Evolutionary conservation across 331 rosid genomes (phyloP).

Genomic region (Prunus yedoensis): DNA sequence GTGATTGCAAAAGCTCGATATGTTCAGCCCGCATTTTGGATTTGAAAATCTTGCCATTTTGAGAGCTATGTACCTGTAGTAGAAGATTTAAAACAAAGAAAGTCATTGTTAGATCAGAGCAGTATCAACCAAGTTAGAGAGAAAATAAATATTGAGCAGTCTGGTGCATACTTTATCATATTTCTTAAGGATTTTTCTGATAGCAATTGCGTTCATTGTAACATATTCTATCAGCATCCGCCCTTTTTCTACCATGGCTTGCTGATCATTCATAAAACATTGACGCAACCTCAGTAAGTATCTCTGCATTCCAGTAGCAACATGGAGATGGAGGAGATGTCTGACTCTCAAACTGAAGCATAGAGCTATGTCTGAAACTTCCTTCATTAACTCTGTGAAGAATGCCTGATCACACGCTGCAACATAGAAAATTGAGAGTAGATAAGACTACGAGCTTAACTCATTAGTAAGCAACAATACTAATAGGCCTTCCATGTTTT

Average conservation of each 20-base stretch:
- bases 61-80: conserved; percentile 71
- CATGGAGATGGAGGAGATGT: conserved; percentile 80
- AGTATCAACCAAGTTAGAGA: conserved; percentile 1
- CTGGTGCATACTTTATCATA: conserved; percentile 74
- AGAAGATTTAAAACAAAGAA: conserved; percentile 15
- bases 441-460: background rate
- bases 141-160: background rate
- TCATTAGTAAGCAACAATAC: background rate
- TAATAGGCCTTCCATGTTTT: background rate
- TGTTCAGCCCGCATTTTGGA: conserved; percentile 71
- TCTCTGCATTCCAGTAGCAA: conserved; percentile 70
- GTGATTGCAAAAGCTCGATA: conserved; percentile 83
- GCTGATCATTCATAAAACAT: conserved; percentile 64
- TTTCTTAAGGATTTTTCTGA: conserved; percentile 87
- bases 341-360: conserved; percentile 74
- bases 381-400: conserved; percentile 83
- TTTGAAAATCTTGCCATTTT: conserved; percentile 71
- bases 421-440: conserved; percentile 3
- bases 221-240: conserved; percentile 71
- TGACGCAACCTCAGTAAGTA: conserved; percentile 49
- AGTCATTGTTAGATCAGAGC: background rate
- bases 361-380: conserved; percentile 66
- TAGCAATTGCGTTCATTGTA: conserved; percentile 76
- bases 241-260: conserved; percentile 63
- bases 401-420: conserved; percentile 75